These are phyloP conservation scores for Penicillium sp. DNA, from an alignment of 2,329 filamentous ascomycete species.

Conservation along the genomic window DNA sequence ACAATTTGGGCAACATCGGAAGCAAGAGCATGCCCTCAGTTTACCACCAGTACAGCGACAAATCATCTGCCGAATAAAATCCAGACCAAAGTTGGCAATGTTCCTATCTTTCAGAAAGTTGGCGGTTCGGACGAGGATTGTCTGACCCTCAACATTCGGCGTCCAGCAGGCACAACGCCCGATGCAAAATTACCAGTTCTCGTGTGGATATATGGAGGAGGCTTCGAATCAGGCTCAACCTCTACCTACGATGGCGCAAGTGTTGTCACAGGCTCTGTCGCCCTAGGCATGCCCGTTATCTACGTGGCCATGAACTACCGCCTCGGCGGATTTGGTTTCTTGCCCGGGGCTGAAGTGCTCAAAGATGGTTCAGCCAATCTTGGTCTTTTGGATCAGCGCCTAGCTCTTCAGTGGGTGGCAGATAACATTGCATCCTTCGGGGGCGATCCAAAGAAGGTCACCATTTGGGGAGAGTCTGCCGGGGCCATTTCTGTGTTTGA, in stretches of 20 bases:
- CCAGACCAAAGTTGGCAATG: conserved; percentile 54
- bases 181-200: conserved; percentile 65
- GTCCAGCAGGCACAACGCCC: conserved; percentile 58
- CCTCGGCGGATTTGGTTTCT: conserved; percentile 72
- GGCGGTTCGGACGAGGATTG: conserved; percentile 65
- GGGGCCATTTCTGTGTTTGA: conserved; percentile 73
- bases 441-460: conserved; percentile 76
- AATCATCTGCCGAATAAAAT: conserved; percentile 47
- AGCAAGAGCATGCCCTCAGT: conserved; percentile 71
- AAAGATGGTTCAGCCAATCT: conserved; percentile 69
- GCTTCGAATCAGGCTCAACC: conserved; percentile 51
- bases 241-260: conserved; percentile 38
- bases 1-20: conserved; percentile 61
- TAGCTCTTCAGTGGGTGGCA: conserved; percentile 73
- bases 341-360: conserved; percentile 68
- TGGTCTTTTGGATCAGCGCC: conserved; percentile 71
- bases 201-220: conserved; percentile 72
- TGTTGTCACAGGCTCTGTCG: conserved; percentile 42
- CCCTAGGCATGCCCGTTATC: conserved; percentile 65
- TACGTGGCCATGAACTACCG: conserved; percentile 80
- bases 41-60: conserved; percentile 59
- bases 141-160: conserved; percentile 61
- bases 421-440: conserved; percentile 78
- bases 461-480: conserved; percentile 75
- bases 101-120: conserved; percentile 59